Conservation (phyloP, 805 yeast species). For the Clavispora carvajalis region DNA sequence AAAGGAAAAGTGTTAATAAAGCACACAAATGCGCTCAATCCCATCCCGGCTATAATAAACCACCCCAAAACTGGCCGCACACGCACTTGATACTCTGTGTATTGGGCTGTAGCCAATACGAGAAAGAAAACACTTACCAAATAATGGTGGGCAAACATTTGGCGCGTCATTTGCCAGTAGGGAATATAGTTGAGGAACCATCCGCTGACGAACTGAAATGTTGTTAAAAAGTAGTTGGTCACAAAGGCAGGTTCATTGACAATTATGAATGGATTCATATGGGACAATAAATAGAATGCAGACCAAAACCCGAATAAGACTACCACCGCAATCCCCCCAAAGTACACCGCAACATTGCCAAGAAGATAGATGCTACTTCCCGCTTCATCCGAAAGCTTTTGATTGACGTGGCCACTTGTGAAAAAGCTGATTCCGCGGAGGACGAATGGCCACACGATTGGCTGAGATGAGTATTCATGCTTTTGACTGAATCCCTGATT, state of each 20-base stretch:
- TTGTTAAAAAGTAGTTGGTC: slow-evolving; percentile 15
- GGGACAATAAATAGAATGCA: slow-evolving; percentile 16
- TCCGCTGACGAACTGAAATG: slow-evolving; percentile 45
- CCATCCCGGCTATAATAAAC: slow-evolving; percentile 15
- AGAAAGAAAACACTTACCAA: slow-evolving; percentile 47
- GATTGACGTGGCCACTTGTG: slow-evolving; percentile 31
- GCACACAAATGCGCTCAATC: slow-evolving; percentile 18
- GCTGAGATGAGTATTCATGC: slow-evolving; percentile 43
- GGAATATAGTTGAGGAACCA: slow-evolving; percentile 58
- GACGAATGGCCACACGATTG: slow-evolving; percentile 55
- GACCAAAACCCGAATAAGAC: slow-evolving; percentile 20
- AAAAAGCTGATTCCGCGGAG: slow-evolving; percentile 57
- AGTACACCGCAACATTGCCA: slow-evolving; percentile 62
- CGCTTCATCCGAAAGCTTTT: slow-evolving; percentile 17
- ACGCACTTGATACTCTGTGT: slow-evolving; percentile 35
- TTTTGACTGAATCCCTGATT: slow-evolving; percentile 43
- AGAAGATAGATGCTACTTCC: slow-evolving; percentile 46
- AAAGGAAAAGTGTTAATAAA: slow-evolving; percentile 34
- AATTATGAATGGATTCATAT: slow-evolving; percentile 27
- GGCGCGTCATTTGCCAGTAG: slow-evolving; percentile 38
- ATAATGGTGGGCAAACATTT: slow-evolving; percentile 42
- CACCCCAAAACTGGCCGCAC: slow-evolving; percentile 24
- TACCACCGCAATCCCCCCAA: slow-evolving; percentile 35
- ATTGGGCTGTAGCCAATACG: slow-evolving; percentile 40
- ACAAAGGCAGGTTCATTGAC: slow-evolving; percentile 11